These are phyloP conservation scores for Microbotryomycetes sp. DNA, from an alignment of 1,284 basidiomycete species.

Conservation along the genomic window DNA sequence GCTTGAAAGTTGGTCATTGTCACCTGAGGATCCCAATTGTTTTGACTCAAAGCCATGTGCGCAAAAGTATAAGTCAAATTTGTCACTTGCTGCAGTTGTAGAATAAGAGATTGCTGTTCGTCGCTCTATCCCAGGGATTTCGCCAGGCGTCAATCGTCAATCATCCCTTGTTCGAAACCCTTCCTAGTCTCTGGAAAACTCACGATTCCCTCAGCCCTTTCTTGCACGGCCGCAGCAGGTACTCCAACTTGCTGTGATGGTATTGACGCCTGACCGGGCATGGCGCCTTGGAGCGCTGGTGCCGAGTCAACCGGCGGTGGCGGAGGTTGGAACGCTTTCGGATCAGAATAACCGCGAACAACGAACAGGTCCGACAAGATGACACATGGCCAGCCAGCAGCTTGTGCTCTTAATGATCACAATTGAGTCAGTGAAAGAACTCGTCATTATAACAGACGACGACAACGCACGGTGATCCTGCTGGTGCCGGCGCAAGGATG, in stretches of 20 bases:
- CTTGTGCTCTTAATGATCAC: slow-evolving; percentile 52
- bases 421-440: slow-evolving; percentile 2
- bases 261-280: not conserved
- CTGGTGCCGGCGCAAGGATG: slow-evolving; percentile 69
- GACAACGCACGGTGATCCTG: slow-evolving; percentile 65
- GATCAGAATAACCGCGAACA: slow-evolving; percentile 73
- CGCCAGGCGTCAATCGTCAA: slow-evolving; percentile 31
- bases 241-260: slow-evolving; percentile 1
- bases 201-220: slow-evolving; percentile 25
- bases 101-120: slow-evolving; percentile 41
- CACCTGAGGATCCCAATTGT: slow-evolving; percentile 40
- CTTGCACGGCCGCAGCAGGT: slow-evolving; percentile 5
- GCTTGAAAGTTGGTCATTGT: slow-evolving; percentile 41
- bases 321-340: slow-evolving; percentile 41
- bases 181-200: not conserved
- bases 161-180: slow-evolving; percentile 22
- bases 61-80: slow-evolving; percentile 42
- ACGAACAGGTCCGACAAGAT: slow-evolving; percentile 84
- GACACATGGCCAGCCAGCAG: slow-evolving; percentile 79
- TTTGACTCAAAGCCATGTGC: slow-evolving; percentile 43
- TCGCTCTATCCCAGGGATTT: slow-evolving; percentile 28
- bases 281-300: slow-evolving; percentile 14
- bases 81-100: slow-evolving; percentile 41
- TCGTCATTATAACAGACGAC: not conserved
- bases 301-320: slow-evolving; percentile 17